Evolutionary conservation across 2,329 filamentous ascomycete genomes (phyloP).

Genomic region (Ceratocystiopsis sp.): DNA sequence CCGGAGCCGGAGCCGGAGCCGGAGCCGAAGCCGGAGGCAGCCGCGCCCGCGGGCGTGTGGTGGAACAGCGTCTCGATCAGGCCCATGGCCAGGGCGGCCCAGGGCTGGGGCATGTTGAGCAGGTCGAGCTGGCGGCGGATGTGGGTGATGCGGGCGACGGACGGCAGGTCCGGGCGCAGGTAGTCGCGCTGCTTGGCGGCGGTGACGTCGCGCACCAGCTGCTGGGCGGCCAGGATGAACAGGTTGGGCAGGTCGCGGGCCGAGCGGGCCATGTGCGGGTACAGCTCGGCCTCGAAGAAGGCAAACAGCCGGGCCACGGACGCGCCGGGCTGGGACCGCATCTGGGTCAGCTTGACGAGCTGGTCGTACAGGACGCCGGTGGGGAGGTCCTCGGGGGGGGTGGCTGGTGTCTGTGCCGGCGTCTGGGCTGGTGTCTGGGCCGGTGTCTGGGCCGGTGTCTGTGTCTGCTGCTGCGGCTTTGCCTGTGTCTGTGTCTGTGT

Average conservation of each 20-base stretch:
- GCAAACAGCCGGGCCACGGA: slow-evolving; percentile 12
- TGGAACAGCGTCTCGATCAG: slow-evolving; percentile 14
- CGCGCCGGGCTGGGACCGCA: slow-evolving; percentile 11
- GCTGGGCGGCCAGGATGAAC: slow-evolving; percentile 14
- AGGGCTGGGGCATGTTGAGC: slow-evolving; percentile 16
- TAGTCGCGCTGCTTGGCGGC: slow-evolving; percentile 17
- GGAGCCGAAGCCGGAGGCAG: too few species aligned
- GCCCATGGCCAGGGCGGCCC: slow-evolving; percentile 18
- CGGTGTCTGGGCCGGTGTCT: neutral
- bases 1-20: too few species aligned
- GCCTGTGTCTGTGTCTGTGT: neutral
- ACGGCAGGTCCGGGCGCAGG: slow-evolving; percentile 16
- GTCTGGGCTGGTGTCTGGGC: neutral
- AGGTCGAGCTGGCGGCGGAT: slow-evolving; percentile 18
- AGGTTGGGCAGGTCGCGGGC: slow-evolving; percentile 14
- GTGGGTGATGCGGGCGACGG: slow-evolving; percentile 21
- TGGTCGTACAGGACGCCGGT: slow-evolving; percentile 13
- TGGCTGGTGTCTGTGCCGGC: too few species aligned
- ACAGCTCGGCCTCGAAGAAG: slow-evolving; percentile 17
- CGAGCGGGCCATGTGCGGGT: slow-evolving; percentile 14
- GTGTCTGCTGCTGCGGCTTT: too few species aligned
- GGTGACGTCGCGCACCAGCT: slow-evolving; percentile 17
- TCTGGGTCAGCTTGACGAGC: slow-evolving; percentile 13
- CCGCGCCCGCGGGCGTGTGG: neutral
- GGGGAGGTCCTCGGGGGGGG: neutral